A percentile compares a stretch with the other conserved stretches of the same genome.
These are phyloP conservation scores for Boletellus sp. DNA, from an alignment of 768 basidiomycete species.

Conservation along the genomic window DNA sequence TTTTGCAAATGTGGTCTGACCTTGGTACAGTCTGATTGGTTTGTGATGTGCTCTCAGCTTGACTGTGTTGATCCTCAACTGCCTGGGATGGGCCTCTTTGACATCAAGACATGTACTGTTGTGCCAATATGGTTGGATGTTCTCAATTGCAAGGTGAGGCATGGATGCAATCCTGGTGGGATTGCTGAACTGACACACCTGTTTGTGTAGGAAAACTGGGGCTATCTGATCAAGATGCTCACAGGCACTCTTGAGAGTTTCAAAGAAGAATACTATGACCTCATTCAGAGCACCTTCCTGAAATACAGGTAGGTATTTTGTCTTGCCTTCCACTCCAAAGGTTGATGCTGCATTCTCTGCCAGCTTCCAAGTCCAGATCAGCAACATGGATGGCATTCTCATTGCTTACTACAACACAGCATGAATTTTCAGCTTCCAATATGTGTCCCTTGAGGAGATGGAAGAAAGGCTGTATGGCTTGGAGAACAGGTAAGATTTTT, in stretches of 20 bases:
- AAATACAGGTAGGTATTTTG: conserved; percentile 81
- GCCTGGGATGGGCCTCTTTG: conserved; percentile 90
- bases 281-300: conserved; percentile 89
- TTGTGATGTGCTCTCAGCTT: conserved; percentile 93
- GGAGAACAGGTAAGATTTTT: conserved; percentile 54
- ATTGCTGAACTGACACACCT: too few relatives aligned
- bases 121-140: conserved; percentile 81
- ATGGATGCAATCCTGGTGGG: not conserved
- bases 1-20: not conserved
- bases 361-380: conserved; percentile 94
- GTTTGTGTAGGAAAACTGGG: conserved; percentile 61
- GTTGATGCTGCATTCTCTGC: too few relatives aligned
- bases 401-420: conserved; percentile 87
- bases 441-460: conserved; percentile 84
- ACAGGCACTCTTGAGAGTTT: conserved; percentile 73
- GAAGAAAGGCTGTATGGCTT: conserved; percentile 75
- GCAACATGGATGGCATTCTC: conserved; percentile 93
- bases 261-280: conserved; percentile 92
- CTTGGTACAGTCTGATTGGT: conserved; percentile 37
- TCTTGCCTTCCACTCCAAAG: too few relatives aligned
- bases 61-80: conserved; percentile 80
- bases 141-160: conserved; percentile 67
- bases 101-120: conserved; percentile 92
- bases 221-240: conserved; percentile 65
- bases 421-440: conserved; percentile 91